Evolutionary conservation across 331 rosid genomes (phyloP), one percentile per base, ranked within the genome.

Genomic region (Quercus lobata): DNA sequence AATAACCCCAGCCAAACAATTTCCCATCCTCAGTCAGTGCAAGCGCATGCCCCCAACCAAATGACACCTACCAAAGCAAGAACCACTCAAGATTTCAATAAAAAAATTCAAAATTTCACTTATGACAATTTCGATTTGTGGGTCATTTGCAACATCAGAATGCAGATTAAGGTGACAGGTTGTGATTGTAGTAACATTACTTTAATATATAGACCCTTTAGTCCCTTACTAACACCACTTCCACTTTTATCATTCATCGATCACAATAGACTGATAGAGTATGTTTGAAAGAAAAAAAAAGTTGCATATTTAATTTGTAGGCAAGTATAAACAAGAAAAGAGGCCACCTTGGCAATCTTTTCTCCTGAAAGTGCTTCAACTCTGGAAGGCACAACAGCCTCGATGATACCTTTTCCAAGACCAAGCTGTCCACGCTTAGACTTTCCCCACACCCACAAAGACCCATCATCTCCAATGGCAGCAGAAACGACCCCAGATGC

Each of bases 21-120:
- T 90, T 95, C 22, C 98, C 98, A 76, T 92, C 94, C 83, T 82
- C 84, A 16, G 91, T 95, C 22, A 21, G 81, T n/a, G 97, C 97
- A 79, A 92, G 92, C 55, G 96, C 95, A 71, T 95, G 97, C 62
- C 98, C 98, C 97, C 98, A 95, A 75, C 98, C 98, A 80, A 92
- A 93, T 29, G 97, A 82, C 25, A 91, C 93, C 98, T 94, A 78
- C 54, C 80, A 84, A 83, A 74, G 69, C 77, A 81, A 71, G 44
- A 22, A 29, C 78, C 68, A 21, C 60, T 44, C 61, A 68, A 70
- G 37, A 34, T 75, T 29, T 72, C 2, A 25, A 35, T 71, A 46
- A 70, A 58, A 76, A 71, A 54, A 65, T 52, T 74, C 72, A 58
- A 74, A 71, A 49, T 1, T 12, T 49, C 5, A 14, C 17, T 49